These are phyloP conservation scores for Diaporthe longicolla DNA, from an alignment of 2,329 filamentous ascomycete species.

Conservation along the genomic window DNA sequence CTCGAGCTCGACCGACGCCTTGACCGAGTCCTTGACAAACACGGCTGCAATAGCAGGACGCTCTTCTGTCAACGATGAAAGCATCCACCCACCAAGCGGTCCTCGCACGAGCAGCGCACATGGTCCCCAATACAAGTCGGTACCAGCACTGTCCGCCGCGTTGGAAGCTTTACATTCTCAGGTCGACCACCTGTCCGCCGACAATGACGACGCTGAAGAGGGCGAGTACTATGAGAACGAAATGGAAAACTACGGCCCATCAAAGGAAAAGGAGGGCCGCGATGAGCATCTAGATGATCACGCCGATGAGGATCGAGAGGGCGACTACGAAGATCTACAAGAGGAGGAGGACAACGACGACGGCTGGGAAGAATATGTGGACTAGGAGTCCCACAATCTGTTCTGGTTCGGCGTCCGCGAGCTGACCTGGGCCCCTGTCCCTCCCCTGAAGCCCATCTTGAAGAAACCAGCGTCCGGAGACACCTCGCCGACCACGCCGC, in stretches of 20 bases:
- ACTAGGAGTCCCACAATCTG: constrained; percentile 25
- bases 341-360: neutral
- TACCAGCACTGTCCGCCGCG: too few relatives aligned
- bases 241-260: neutral
- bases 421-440: neutral
- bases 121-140: neutral
- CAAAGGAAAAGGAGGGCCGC: neutral
- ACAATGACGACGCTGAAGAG: neutral
- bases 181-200: neutral
- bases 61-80: neutral
- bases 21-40: neutral
- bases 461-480: neutral
- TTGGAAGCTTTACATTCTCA: neutral
- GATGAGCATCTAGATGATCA: neutral
- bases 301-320: neutral
- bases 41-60: neutral
- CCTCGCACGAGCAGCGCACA: neutral
- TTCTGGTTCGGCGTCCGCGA: constrained; percentile 21
- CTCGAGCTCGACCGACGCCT: neutral
- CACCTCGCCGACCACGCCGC: neutral
- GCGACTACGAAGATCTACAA: neutral
- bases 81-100: too few relatives aligned
- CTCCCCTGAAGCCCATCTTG: constrained; percentile 4
- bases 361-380: neutral
- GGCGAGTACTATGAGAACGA: neutral